These are phyloP conservation scores for Bruguiera sexangula DNA, from an alignment of 345 rosid genomes.

Conservation along the genomic window DNA sequence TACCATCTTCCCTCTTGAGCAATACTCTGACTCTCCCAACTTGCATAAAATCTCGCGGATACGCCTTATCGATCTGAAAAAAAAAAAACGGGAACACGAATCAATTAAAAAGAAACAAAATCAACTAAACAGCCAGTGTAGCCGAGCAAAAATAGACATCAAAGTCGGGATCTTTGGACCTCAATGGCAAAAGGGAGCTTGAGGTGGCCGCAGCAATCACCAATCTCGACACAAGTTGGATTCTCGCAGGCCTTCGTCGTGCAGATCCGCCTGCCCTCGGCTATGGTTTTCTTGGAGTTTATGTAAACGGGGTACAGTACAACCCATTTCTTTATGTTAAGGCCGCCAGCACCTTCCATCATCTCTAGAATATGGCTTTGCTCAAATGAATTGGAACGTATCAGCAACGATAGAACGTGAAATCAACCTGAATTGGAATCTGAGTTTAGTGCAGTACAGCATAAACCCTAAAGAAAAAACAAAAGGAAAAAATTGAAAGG, in stretches of 20 bases:
- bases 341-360: no score
- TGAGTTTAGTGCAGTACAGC: no score
- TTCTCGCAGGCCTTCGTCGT: slow-evolving; percentile 71
- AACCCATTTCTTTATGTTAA: slow-evolving; percentile 48
- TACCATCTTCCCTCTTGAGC: slow-evolving; percentile 82
- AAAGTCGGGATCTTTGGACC: slow-evolving; percentile 34
- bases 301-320: slow-evolving; percentile 85
- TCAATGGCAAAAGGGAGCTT: slow-evolving; percentile 68
- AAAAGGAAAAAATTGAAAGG: no score
- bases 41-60: slow-evolving; percentile 95
- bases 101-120: neutral
- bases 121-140: neutral
- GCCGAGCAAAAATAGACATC: no score
- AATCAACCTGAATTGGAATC: no score
- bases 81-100: neutral
- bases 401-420: no score
- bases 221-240: slow-evolving; percentile 77
- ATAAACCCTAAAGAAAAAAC: no score
- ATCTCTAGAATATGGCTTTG: no score
- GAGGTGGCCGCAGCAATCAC: slow-evolving; percentile 72
- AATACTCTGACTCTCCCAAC: slow-evolving; percentile 80
- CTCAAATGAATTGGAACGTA: no score
- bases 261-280: slow-evolving; percentile 78
- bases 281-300: slow-evolving; percentile 86
- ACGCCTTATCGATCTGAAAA: slow-evolving; percentile 75